Percentiles rank a stretch among this genome's conserved stretches.
Evolutionary conservation across 768 basidiomycete species (phyloP).

Genomic region (Rhodosporidiobolus odoratus): DNA sequence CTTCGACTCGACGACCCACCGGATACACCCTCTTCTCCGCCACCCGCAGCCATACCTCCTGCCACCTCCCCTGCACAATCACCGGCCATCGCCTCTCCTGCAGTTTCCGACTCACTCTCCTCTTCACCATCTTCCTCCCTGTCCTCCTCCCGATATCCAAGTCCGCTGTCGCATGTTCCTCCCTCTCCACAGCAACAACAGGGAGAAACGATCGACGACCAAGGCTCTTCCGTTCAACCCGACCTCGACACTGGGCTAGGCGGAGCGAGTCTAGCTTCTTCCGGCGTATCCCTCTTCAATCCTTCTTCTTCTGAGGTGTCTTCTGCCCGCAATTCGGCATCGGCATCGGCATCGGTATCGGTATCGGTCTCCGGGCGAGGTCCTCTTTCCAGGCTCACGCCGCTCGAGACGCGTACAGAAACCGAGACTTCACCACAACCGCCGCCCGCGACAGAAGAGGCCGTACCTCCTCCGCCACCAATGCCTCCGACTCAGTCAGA

Average conservation of each 20-base stretch:
- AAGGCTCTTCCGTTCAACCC: not conserved
- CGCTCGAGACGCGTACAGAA: too few species aligned
- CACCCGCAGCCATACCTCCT: not conserved
- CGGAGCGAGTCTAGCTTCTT: not conserved
- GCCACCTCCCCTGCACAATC: not conserved
- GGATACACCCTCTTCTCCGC: not conserved
- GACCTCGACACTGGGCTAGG: not conserved
- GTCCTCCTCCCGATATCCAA: not conserved
- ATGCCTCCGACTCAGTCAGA: not conserved
- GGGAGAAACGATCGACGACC: not conserved
- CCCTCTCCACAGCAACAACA: too few species aligned
- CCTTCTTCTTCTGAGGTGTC: not conserved
- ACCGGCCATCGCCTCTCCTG: not conserved
- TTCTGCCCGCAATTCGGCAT: not conserved
- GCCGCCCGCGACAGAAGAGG: not conserved
- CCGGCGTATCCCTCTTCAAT: not conserved
- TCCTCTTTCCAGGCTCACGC: too few species aligned
- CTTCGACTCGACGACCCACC: not conserved
- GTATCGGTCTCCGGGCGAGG: not conserved
- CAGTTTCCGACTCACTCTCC: not conserved
- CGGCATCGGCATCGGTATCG: not conserved
- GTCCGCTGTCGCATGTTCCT: too few species aligned
- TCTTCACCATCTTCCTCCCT: not conserved
- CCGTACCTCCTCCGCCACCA: not conserved
- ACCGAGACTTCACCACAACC: too few species aligned